Percentiles rank a stretch among this genome's conserved stretches.
phyloP scores from a whole-genome alignment of 2,329 filamentous ascomycete species.

The Hymenoscyphus occultus region DNA sequence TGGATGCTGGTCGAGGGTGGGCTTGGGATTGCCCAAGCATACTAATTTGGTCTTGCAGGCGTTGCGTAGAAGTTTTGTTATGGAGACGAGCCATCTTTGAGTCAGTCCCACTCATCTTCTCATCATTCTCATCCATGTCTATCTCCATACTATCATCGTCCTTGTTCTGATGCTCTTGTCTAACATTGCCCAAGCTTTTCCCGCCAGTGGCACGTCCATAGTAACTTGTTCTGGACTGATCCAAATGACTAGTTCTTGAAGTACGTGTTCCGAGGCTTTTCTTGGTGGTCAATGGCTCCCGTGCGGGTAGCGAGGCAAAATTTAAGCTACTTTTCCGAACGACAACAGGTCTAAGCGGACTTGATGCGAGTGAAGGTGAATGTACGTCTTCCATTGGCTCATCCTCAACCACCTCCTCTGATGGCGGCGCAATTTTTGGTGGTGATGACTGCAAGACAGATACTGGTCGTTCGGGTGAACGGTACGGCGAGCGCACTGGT shows the following conservation, averaged over 20 bases:
- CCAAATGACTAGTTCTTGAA: slow-evolving; percentile 76
- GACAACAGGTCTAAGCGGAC: slow-evolving; percentile 67
- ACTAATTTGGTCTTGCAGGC: slow-evolving; percentile 89
- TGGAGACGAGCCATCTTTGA: slow-evolving; percentile 55
- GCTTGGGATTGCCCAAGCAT: slow-evolving; percentile 56
- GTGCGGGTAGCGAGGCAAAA: slow-evolving; percentile 87
- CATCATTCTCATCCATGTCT: slow-evolving; percentile 54
- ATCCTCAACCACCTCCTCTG: slow-evolving; percentile 30
- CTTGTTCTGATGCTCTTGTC: slow-evolving; percentile 48
- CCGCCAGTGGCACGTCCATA: slow-evolving; percentile 71
- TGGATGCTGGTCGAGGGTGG: slow-evolving; percentile 33
- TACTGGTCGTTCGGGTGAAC: slow-evolving; percentile 11
- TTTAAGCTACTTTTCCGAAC: slow-evolving; percentile 93
- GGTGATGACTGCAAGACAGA: slow-evolving; percentile 10
- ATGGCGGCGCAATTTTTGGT: slow-evolving; percentile 15
- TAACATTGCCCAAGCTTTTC: slow-evolving; percentile 60
- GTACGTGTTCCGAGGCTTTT: slow-evolving; percentile 74
- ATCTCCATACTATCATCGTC: slow-evolving; percentile 41
- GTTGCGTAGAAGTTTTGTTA: slow-evolving; percentile 89
- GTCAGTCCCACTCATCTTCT: slow-evolving; percentile 44
- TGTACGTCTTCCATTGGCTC: slow-evolving; percentile 46
- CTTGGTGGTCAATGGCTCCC: slow-evolving; percentile 81
- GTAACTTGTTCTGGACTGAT: slow-evolving; percentile 69
- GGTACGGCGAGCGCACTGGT: slow-evolving; percentile 6
- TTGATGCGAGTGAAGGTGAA: slow-evolving; percentile 68